Evolutionary conservation across 192 early-diverging fungal species (phyloP).

Genomic region (Entomortierella beljakovae): DNA sequence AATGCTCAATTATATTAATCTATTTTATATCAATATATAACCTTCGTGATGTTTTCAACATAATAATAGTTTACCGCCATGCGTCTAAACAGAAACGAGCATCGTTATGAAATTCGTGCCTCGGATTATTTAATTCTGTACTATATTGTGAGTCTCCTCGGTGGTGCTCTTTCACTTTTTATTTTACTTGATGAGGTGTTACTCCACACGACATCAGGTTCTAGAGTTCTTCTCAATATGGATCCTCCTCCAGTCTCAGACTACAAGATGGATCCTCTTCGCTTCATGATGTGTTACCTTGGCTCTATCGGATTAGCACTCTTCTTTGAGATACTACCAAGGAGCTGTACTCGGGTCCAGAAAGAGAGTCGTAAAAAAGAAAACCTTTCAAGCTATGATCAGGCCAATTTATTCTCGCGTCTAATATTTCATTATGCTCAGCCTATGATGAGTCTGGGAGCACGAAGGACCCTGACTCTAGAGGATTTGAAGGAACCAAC

Average conservation of each 20-base stretch:
- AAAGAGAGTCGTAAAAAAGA: conserved; percentile 28
- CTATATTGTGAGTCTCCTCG: conserved; percentile 24
- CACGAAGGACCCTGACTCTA: conserved; percentile 69
- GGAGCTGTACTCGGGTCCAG: conserved; percentile 31
- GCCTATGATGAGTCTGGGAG: conserved; percentile 82
- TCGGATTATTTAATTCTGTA: conserved; percentile 30
- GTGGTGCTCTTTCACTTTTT: conserved; percentile 29
- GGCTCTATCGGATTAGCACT: conserved; percentile 18
- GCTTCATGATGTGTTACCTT: conserved; percentile 7
- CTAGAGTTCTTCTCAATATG: neutral
- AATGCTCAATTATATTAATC: neutral
- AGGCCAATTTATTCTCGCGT: conserved; percentile 83
- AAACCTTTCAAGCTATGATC: conserved; percentile 20
- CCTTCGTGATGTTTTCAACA: neutral
- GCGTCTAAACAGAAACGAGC: conserved; percentile 30
- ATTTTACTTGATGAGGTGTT: conserved; percentile 10
- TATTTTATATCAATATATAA: no score
- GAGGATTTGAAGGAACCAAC: conserved; percentile 66
- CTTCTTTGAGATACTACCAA: conserved; percentile 27
- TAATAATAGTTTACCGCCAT: conserved; percentile 17
- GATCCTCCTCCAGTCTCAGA: conserved; percentile 35
- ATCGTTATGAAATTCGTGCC: conserved; percentile 26
- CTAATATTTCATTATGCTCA: conserved; percentile 89
- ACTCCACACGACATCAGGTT: neutral
- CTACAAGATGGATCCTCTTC: conserved; percentile 28